Conservation (phyloP, 441 rosid species). For the Viola pubescens region DNA sequence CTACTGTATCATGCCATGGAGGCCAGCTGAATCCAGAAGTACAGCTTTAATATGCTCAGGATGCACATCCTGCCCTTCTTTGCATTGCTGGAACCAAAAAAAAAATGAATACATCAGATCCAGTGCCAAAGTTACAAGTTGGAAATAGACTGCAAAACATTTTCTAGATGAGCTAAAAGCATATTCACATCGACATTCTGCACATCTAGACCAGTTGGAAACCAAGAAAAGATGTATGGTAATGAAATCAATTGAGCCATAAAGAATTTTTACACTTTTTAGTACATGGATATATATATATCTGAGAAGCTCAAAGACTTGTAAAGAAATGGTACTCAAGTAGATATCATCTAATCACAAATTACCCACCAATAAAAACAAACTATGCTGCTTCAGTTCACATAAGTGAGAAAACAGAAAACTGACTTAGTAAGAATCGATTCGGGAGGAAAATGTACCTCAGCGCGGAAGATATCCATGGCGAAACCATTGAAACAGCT, state of each 20-base stretch:
- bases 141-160: background rate
- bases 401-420: background rate
- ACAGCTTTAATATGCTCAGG: slow-evolving; percentile 79
- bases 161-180: background rate
- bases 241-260: too few relatives aligned
- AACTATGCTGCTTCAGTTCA: too few relatives aligned
- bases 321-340: too few relatives aligned
- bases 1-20: slow-evolving; percentile 43
- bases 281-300: too few relatives aligned
- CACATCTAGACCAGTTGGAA: too few relatives aligned
- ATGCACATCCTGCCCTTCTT: slow-evolving; percentile 49
- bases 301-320: too few relatives aligned
- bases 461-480: slow-evolving; percentile 70
- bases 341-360: too few relatives aligned
- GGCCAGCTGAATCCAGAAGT: slow-evolving; percentile 74
- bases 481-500: slow-evolving; percentile 80
- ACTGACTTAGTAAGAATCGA: background rate
- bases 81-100: slow-evolving; percentile 42
- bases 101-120: background rate
- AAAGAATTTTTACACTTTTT: too few relatives aligned
- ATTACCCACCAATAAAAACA: too few relatives aligned
- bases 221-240: too few relatives aligned
- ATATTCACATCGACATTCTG: too few relatives aligned
- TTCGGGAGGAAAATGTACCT: slow-evolving; percentile 31
- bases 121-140: too few relatives aligned